Conservation (phyloP, 495 filamentous ascomycete species). For the Copromyces sp. region DNA sequence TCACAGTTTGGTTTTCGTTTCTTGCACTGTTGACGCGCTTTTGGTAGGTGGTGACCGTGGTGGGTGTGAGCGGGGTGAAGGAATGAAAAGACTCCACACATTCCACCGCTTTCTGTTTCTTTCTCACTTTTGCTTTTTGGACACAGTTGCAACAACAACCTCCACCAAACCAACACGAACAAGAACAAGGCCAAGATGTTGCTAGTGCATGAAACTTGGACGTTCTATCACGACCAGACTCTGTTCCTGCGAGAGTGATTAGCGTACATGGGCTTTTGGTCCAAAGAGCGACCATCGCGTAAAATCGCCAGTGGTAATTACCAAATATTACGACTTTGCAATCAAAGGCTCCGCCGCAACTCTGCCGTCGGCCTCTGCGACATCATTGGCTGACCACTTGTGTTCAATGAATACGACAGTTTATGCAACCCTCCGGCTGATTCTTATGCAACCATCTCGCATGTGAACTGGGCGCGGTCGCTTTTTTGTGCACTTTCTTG, state of each 20-base stretch:
- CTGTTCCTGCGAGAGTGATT: background rate
- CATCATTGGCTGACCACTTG: background rate
- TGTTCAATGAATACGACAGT: conserved; percentile 12
- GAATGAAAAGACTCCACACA: background rate
- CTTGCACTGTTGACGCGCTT: background rate
- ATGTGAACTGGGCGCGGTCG: background rate
- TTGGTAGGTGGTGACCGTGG: background rate
- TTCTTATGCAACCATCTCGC: background rate
- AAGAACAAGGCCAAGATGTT: background rate
- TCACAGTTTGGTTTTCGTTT: background rate
- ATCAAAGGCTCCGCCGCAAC: background rate
- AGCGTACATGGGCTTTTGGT: background rate
- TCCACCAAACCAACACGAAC: background rate
- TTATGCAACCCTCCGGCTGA: conserved; percentile 8
- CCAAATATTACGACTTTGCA: background rate
- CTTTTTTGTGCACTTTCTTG: background rate
- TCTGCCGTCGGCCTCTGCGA: background rate
- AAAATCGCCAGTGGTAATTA: background rate
- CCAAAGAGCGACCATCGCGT: background rate
- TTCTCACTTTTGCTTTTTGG: background rate
- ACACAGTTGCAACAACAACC: background rate
- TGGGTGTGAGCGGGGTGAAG: background rate
- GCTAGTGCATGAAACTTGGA: background rate
- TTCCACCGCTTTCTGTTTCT: background rate
- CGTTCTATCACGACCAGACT: background rate